Evolutionary conservation across 306 rosid species (phyloP).

Genomic region (Quercus robur): DNA sequence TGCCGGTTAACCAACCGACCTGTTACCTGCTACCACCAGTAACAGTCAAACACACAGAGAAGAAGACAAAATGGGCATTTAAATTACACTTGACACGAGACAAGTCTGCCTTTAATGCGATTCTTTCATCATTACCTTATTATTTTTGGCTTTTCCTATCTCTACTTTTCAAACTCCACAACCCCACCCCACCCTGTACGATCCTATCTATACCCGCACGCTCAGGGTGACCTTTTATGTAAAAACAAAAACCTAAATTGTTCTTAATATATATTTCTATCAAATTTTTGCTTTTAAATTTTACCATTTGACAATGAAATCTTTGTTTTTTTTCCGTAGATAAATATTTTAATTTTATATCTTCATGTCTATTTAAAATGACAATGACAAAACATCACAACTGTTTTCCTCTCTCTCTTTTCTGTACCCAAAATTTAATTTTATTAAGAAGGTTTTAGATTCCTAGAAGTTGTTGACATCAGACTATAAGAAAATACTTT

Average conservation of each 20-base stretch:
- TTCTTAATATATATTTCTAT: too few species aligned
- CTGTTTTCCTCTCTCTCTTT: background rate
- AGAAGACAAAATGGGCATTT: constrained; percentile 28
- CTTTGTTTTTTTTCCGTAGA: too few species aligned
- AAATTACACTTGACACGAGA: constrained; percentile 25
- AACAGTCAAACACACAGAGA: constrained; percentile 21
- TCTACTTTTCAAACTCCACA: constrained; percentile 27
- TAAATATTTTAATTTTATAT: too few species aligned
- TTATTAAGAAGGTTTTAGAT: background rate
- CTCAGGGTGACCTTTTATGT: background rate
- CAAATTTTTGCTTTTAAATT: too few species aligned
- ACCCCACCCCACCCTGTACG: constrained; percentile 10
- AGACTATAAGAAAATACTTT: too few species aligned
- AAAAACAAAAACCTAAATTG: too few species aligned
- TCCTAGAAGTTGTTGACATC: too few species aligned
- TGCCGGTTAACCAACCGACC: constrained; percentile 44
- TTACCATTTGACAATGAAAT: too few species aligned
- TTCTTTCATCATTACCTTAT: constrained; percentile 69
- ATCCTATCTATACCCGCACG: constrained; percentile 31
- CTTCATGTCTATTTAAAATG: too few species aligned
- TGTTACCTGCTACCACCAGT: constrained; percentile 42
- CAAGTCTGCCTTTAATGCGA: constrained; percentile 36
- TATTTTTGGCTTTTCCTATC: constrained; percentile 45
- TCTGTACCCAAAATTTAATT: background rate
- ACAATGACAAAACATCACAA: background rate